Base-by-base conservation (phyloP, 2,329 filamentous ascomycete species). In the Fusarium sp. region DNA sequence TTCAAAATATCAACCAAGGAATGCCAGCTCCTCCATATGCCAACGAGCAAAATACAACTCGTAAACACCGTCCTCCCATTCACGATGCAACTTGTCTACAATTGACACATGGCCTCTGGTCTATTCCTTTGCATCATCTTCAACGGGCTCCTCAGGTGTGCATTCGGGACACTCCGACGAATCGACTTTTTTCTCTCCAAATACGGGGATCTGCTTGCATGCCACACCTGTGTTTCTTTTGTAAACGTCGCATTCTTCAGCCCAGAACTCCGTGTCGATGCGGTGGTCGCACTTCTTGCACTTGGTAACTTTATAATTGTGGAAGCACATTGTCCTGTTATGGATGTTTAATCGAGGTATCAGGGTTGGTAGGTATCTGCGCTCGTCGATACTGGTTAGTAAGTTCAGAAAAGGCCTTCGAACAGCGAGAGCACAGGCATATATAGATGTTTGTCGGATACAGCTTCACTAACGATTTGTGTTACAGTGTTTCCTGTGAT, bases 261-360 rank as follows among this genome's bases (percentile, higher is more conserved):
- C 47, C 4, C 16, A 15, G 38, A 18, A 68, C 2, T 54, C 29
- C 1, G 63, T 6, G 4, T 55, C 8, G 22, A 63, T 8, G 6
- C 34, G 54, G 6, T 62, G 24, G 15, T 8, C 42, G 34, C 67
- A 70, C 5, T 43, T 42, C 6, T 24, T 32, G 16, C 67, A 70
- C 1, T 38, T 38, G 34, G 6, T 38, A 3, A n/a, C 18, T 38
- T 38, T 29, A 12, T 51, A 40, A 38, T 38, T 38, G 52, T 59
- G 38, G 5, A 25, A 30, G 29, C 67, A 70, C 67, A 71, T 70
- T 14, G 16, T 51, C 14, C 5, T 45, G 25, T 16, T n/a, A 24
- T 30, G 30, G 22, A 3, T 12, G n/a, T 49, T 16, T 5, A 4
- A 38, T 38, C 18, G 10, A n/a, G 22, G n/a, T 10, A 44, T 12